Evolutionary conservation across 768 basidiomycete genomes (phyloP), one percentile per base, ranked within the genome.

Genomic region (Polyporus arcularius): DNA sequence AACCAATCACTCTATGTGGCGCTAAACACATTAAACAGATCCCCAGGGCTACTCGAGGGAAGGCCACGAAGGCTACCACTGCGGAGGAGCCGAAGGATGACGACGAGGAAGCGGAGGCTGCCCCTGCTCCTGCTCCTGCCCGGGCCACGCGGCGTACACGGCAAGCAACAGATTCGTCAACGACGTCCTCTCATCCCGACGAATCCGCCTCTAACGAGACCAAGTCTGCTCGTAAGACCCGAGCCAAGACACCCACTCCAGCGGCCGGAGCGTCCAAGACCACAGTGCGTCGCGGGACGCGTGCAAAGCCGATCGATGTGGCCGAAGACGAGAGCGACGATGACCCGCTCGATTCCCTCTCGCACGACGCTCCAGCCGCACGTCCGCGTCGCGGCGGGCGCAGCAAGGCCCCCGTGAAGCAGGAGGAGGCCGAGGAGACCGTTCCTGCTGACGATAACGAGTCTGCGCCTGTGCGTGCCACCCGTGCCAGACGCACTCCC

Each of bases 121-220:
- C 47, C 41, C 18, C 60, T 21, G 55, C 62, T 7, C 48, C 55
- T 16, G 40, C 43, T 10, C 55, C 59, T 11, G 41, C 61, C 1
- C 62, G 64, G 47, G n/a, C 64, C 16, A 61, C 52, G 15, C 70
- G 70, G 6, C 71, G 70, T 38, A 70, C 71, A 4, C 67, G 73
- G 16, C 56, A 69, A 54, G 53, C 51, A 55, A 65, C 55, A 30
- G 62, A 35, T 46, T 21, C 38, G 9, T 50, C 49, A 35, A 21
- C 53, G 55, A 52, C 50, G 50, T 18, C 56, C 54, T 55, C 66
- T 53, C 31, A 64, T 47, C 11, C 55, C 54, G 16, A 70, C 65
- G 42, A 61, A 55, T 1, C 18, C 2, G 53, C 47, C 18, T 15
- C 58, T 10, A 57, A 60, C 15, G 56, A 63, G 1, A 16, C 64